Evolutionary conservation across 2,329 filamentous ascomycete species (phyloP), one percentile per base, ranked within the genome.

Genomic region (Pseudogymnoascus sp.): DNA sequence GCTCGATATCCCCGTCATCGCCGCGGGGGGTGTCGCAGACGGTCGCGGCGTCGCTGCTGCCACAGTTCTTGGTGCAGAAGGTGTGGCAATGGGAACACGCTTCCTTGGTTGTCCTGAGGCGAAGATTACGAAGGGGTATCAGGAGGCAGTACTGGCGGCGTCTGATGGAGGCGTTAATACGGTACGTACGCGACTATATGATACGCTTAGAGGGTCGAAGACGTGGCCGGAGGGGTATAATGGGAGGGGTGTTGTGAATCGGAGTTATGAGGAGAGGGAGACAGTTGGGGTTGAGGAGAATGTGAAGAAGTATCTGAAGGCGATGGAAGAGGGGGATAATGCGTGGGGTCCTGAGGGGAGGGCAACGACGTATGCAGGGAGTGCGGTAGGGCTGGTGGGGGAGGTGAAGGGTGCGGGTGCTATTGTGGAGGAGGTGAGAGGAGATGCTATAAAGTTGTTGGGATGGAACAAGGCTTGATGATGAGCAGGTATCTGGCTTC

Each of bases 321-420:
- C 82, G 38, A 67, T 79, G 67, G 70, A 75, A 67, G 75, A 72
- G 61, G 80, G 79, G 2, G 79, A 83, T 70, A 72, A 70, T 14
- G 75, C 80, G 57, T 80, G 81, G 80, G 82, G 82, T 22, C 70
- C 64, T 7, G 37, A 77, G 8, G 82, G 77, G 3, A 76, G 84
- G 62, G 74, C 86, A 74, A 84, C 82, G 4, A 82, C 82, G 8
- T 88, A 86, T 75, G 83, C 82, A 12, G 84, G 85, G 3, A 81
- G 80, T 18, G 84, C 78, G 0, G 80, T 87, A 12, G 85, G 85
- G 0, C 72, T 87, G 63, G 75, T 86, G 2, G 80, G 71, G 50
- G 71, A 77, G 38, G 73, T 82, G 1, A 75, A 76, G 65, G 68
- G 73, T 14, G 83, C 82, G 2, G 75, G 70, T 11, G 76, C 80